Evolutionary conservation across 192 early-diverging fungal genomes (phyloP).

Genomic region (Coemansia guatemalensis): DNA sequence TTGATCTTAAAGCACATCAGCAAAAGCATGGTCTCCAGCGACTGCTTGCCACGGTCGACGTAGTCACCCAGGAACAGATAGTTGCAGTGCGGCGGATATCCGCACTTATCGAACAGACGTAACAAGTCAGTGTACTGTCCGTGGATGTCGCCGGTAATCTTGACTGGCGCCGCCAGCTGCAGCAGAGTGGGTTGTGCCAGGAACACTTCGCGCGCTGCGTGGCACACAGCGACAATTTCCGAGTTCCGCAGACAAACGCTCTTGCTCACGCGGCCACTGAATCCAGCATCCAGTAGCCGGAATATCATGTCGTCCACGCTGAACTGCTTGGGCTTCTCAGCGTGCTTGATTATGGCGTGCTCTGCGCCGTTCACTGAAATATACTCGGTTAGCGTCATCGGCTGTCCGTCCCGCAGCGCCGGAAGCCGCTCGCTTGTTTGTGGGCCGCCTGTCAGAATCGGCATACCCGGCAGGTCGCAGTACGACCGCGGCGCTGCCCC

Average conservation of each 20-base stretch:
- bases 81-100: conserved; percentile 88
- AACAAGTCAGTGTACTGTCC: conserved; percentile 94
- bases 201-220: conserved; percentile 83
- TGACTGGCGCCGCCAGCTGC: conserved; percentile 74
- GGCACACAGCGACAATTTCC: conserved; percentile 85
- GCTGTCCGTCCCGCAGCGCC: conserved; percentile 22
- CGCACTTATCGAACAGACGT: conserved; percentile 90
- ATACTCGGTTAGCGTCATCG: conserved; percentile 52
- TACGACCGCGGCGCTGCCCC: conserved; percentile 40
- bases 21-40: conserved; percentile 90
- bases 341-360: conserved; percentile 51
- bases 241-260: conserved; percentile 79
- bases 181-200: conserved; percentile 82
- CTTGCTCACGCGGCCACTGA: conserved; percentile 72
- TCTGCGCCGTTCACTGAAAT: conserved; percentile 50
- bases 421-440: conserved; percentile 28
- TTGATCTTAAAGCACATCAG: conserved; percentile 97
- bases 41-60: conserved; percentile 96
- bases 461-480: conserved; percentile 48
- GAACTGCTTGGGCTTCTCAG: conserved; percentile 59
- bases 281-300: conserved; percentile 76
- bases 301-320: conserved; percentile 88
- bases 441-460: conserved; percentile 45
- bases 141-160: conserved; percentile 90
- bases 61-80: conserved; percentile 96